These are phyloP conservation scores for Rubus idaeus DNA, from an alignment of 306 rosid species.

Conservation along the genomic window DNA sequence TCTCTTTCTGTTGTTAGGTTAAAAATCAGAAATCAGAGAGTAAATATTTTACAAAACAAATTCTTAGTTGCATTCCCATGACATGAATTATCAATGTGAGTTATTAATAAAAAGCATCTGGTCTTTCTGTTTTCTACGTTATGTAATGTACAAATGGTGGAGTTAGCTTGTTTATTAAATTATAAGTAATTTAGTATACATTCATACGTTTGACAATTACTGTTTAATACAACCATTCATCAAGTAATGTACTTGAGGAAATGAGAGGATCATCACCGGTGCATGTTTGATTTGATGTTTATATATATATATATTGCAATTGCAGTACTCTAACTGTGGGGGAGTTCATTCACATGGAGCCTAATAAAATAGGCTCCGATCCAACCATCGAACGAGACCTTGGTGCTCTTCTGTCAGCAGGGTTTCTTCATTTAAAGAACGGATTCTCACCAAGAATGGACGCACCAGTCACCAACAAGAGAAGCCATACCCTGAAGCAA, in stretches of 20 bases:
- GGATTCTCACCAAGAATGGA: conserved; percentile 46
- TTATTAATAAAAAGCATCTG: too few relatives aligned
- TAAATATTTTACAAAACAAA: too few relatives aligned
- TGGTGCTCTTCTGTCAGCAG: conserved; percentile 26
- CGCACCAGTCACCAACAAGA: conserved; percentile 47
- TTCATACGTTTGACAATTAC: background rate
- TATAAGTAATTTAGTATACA: background rate
- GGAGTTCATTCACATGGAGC: conserved; percentile 51
- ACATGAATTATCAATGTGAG: too few relatives aligned
- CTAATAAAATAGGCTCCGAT: conserved; percentile 20
- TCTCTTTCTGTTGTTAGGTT: too few relatives aligned
- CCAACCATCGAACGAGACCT: conserved; percentile 24
- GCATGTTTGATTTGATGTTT: background rate
- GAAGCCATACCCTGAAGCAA: conserved; percentile 49
- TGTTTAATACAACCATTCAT: background rate
- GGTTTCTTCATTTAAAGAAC: conserved; percentile 34
- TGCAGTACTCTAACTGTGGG: conserved; percentile 41
- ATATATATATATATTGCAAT: background rate
- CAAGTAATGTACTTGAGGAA: background rate
- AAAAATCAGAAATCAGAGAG: too few relatives aligned
- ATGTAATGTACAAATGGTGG: background rate
- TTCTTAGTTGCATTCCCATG: too few relatives aligned
- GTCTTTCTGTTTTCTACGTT: too few relatives aligned
- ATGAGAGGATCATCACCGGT: background rate
- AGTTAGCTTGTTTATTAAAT: background rate